phyloP scores from a whole-genome alignment of 257 asterid genomes.

The Nicotiana benthamiana region DNA sequence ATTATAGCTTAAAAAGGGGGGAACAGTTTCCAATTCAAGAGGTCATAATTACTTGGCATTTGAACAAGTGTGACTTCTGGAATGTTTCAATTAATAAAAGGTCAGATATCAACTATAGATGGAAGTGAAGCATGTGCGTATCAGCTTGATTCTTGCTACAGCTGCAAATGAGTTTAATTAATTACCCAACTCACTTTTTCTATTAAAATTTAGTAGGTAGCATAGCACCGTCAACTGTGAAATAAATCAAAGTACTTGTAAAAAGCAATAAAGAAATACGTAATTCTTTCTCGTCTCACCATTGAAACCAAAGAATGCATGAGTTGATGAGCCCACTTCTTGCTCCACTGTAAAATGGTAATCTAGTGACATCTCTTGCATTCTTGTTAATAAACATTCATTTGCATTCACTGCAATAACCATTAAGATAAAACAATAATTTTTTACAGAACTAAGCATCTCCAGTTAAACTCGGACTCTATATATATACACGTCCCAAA shows the following conservation, averaged over 20 bases:
- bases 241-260: too few species aligned
- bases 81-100: background rate
- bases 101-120: background rate
- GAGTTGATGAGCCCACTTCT: slow-evolving; percentile 97
- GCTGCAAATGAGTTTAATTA: background rate
- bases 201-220: background rate
- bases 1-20: too few species aligned
- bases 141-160: slow-evolving; percentile 14
- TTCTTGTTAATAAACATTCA: slow-evolving; percentile 86
- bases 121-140: slow-evolving; percentile 12
- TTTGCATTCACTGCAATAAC: slow-evolving; percentile 65
- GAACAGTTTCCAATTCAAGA: background rate
- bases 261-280: background rate
- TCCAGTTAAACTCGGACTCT: too few species aligned
- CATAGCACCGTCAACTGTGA: background rate
- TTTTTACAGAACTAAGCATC: background rate
- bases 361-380: slow-evolving; percentile 97
- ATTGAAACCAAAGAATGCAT: slow-evolving; percentile 97
- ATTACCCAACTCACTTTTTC: background rate
- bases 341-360: slow-evolving; percentile 92
- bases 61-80: background rate
- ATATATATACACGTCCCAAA: too few species aligned
- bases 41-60: background rate
- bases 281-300: slow-evolving; percentile 26
- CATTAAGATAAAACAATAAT: background rate